Base-by-base conservation (phyloP, 495 filamentous ascomycete species). In the Aspergillus nanangensis region DNA sequence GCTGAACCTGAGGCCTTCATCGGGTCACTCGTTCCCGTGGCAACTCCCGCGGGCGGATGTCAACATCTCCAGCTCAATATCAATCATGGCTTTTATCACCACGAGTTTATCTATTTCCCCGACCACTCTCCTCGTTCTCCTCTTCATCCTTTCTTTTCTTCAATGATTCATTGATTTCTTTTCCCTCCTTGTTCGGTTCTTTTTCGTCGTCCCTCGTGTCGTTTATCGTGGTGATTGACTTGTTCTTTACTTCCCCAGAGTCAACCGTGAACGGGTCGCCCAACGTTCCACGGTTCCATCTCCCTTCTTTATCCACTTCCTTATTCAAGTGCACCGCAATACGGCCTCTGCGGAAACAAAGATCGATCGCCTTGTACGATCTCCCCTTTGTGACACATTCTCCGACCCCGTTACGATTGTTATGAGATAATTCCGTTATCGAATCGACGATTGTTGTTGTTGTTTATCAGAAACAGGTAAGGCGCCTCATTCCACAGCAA, bases 1-100 rank as follows among this genome's bases (percentile, higher is more conserved):
- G n/a, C n/a, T 21, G 34, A 22, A n/a, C n/a, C n/a, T n/a, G n/a
- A n/a, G n/a, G n/a, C n/a, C n/a, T n/a, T n/a, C n/a, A n/a, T n/a
- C n/a, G n/a, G n/a, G n/a, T n/a, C n/a, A n/a, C n/a, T n/a, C n/a
- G 67, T 71, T 71, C 62, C 66, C 49, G 57, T 61, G 60, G 65
- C 50, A 52, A 71, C 68, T 68, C 52, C 67, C 47, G 55, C 41
- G 34, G 51, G 27, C 48, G 52, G 46, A 44, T 63, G 67, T 62
- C 55, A 66, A 67, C 67, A 66, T 41, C 22, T n/a, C 27, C 37
- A 15, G 22, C 18, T 39, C 37, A 19, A 14, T 18, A 17, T 14
- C 15, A 14, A 39, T 39, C 37, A 13, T 13, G 17, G n/a, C 21
- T 20, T 19, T 39, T 21, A 18, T 18, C 37, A 19, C 37, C 37